Percentiles rank a stretch among this genome's conserved stretches.
Evolutionary conservation across 2,329 filamentous ascomycete genomes (phyloP).

Genomic region (Alternaria incomplexa): DNA sequence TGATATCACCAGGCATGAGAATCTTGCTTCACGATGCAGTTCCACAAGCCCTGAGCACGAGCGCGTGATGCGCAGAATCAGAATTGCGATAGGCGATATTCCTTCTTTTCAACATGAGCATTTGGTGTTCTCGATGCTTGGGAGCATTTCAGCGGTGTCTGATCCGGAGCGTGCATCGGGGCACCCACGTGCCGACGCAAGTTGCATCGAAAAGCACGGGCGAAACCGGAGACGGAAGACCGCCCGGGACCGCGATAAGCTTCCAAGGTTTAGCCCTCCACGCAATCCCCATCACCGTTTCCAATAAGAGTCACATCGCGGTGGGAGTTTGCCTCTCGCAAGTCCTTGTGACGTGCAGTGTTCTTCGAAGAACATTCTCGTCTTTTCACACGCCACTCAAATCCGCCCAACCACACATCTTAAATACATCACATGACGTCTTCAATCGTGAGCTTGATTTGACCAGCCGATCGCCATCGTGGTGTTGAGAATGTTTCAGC

Average conservation of each 20-base stretch:
- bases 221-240: conserved; percentile 2
- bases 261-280: conserved; percentile 1
- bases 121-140: neutral
- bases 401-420: accelerated
- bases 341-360: neutral
- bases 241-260: conserved; percentile 8
- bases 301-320: neutral
- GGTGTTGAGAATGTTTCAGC: conserved; percentile 45
- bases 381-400: neutral
- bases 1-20: conserved; percentile 14
- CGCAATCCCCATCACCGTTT: conserved; percentile 1
- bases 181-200: neutral
- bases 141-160: neutral
- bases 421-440: conserved; percentile 7
- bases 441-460: neutral
- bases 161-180: conserved; percentile 4
- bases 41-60: conserved; percentile 22
- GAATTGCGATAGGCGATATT: neutral
- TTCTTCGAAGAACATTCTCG: neutral
- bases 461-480: conserved; percentile 21
- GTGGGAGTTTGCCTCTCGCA: neutral
- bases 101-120: neutral
- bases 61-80: conserved; percentile 6
- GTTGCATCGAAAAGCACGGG: neutral
- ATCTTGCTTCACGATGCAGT: conserved; percentile 11